These are phyloP conservation scores for Salvia miltiorrhiza DNA, from an alignment of 257 asterid species.

Conservation along the genomic window DNA sequence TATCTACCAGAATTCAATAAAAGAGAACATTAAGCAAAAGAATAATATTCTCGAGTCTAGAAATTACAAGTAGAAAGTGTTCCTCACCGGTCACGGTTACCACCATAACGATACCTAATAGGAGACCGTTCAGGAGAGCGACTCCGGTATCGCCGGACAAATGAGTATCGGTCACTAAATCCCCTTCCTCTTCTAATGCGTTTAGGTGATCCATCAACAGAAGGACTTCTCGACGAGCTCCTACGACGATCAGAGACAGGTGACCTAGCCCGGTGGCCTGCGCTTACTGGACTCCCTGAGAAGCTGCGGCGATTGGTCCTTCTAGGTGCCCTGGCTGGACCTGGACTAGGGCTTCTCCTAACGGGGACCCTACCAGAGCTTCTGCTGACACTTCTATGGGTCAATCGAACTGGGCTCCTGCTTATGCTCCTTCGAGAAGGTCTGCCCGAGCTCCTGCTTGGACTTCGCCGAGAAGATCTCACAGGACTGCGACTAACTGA, in stretches of 20 bases:
- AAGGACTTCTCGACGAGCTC: slow-evolving; percentile 89
- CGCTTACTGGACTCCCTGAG: slow-evolving; percentile 67
- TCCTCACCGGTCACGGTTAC: slow-evolving; percentile 74
- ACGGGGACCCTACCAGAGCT: slow-evolving; percentile 71
- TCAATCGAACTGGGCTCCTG: slow-evolving; percentile 60
- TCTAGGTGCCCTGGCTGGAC: slow-evolving; percentile 65
- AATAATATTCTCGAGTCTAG: background rate
- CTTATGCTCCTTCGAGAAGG: slow-evolving; percentile 68
- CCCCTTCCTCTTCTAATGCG: slow-evolving; percentile 96
- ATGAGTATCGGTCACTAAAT: slow-evolving; percentile 87
- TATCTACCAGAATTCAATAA: slow-evolving; percentile 39
- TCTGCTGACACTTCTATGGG: slow-evolving; percentile 73
- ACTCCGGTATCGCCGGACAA: slow-evolving; percentile 76
- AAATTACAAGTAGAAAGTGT: background rate
- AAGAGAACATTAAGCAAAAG: slow-evolving; percentile 1
- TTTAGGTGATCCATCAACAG: slow-evolving; percentile 82
- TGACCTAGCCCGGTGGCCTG: slow-evolving; percentile 66
- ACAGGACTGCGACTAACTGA: slow-evolving; percentile 61
- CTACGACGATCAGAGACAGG: slow-evolving; percentile 63
- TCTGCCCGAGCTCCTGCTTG: slow-evolving; percentile 48
- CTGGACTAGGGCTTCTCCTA: slow-evolving; percentile 61
- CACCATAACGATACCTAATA: slow-evolving; percentile 77
- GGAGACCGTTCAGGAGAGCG: slow-evolving; percentile 93
- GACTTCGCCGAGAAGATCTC: slow-evolving; percentile 48
- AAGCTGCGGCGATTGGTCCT: slow-evolving; percentile 56